Evolutionary conservation across 768 basidiomycete genomes (phyloP).

Genomic region (Ramaria rubella): DNA sequence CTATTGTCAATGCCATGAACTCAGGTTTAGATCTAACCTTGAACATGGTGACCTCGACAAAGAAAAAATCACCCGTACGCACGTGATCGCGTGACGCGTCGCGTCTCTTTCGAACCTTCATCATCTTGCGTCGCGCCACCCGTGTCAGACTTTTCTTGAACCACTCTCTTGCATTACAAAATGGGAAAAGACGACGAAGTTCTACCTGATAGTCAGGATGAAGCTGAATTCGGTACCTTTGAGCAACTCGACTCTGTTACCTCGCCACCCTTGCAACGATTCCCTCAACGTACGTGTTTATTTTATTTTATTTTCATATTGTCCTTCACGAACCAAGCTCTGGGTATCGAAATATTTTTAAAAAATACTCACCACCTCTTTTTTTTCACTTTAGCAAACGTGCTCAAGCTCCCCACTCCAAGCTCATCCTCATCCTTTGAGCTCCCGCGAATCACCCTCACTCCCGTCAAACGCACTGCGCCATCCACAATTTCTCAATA

Average conservation of each 20-base stretch:
- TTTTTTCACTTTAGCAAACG: background rate
- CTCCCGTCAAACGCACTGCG: background rate
- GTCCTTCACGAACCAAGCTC: background rate
- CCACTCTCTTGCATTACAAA: background rate
- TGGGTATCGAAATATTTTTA: background rate
- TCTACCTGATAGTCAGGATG: constrained; percentile 2
- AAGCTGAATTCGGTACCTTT: background rate
- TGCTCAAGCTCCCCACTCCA: background rate
- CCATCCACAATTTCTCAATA: constrained; percentile 4
- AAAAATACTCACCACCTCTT: background rate
- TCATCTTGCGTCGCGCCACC: background rate
- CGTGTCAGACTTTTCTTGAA: background rate
- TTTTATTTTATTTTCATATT: background rate
- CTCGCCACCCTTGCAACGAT: background rate
- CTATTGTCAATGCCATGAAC: background rate
- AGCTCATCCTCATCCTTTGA: background rate
- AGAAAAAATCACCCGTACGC: background rate
- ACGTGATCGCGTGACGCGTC: background rate
- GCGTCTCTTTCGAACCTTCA: background rate
- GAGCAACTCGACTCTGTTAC: background rate
- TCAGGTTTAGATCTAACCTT: background rate
- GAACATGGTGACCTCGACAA: constrained; percentile 3
- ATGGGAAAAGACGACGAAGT: constrained; percentile 3
- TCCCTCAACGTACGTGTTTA: background rate
- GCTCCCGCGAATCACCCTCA: background rate